Base-by-base conservation (phyloP, 2,329 filamentous ascomycete genomes). In the Cyphellophora europaea region DNA sequence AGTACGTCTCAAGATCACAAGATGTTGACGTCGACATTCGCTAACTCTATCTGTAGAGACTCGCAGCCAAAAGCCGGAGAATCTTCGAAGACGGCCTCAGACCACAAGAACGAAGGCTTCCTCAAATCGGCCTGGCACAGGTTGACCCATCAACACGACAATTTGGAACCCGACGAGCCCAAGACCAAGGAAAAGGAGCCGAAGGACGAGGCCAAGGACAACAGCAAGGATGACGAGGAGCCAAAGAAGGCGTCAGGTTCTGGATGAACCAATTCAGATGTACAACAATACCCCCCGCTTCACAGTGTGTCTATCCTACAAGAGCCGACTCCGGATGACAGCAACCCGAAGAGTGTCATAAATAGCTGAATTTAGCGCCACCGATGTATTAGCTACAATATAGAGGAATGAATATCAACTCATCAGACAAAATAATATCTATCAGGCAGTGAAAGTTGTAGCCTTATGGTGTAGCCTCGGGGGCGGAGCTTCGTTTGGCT, bases 101-200 rank as follows among this genome's bases (percentile, higher is more conserved):
- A 51, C 28, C 80, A 89, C 57, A 81, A 82, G 61, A 77, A 82
- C 52, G 88, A 95, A 58, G 85, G 89, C 3, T 94, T 95, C 54
- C 64, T 96, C 41, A 95, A 91, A 66, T 86, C 80, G 27, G 78
- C 93, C 45, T 96, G 89, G 89, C 85, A 95, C 55, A 87, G 79
- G 46, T 61, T 96, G 36, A 93, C 82, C n/a, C 84, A 86, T 50
- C 77, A 91, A 38, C 58, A 61, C 19, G 56, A 62, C 28, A 44
- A 52, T 27, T 46, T 55, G 16, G 47, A 53, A 11, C 30, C 30
- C 6, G 30, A 32, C 18, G 30, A 32, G 23, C 35, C 21, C 21
- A 25, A 25, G 21, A 25, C 21, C 21, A n/a, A 25, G 8, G 21
- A 8, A 25, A 25, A 8, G 8, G 8, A 8, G 8, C 8, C 21